A percentile compares a stretch with the other conserved stretches of the same genome.
phyloP scores from a whole-genome alignment of 2,329 filamentous ascomycete species.

The Penicillium aurantiogriseum region DNA sequence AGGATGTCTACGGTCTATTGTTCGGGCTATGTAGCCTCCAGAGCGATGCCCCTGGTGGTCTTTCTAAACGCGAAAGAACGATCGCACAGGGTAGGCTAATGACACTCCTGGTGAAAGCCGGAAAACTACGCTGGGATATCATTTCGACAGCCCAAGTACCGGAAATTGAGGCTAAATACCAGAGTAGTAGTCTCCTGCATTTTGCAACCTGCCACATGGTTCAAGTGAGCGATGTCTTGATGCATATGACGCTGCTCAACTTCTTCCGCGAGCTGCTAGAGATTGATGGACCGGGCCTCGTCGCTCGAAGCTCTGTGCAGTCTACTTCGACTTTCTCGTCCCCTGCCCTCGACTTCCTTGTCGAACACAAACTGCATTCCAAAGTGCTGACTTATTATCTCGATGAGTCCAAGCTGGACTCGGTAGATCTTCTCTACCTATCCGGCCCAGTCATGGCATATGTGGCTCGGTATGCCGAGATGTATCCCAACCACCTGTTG shows the following conservation, averaged over 20 bases:
- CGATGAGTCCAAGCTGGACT: conserved; percentile 50
- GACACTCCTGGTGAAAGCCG: conserved; percentile 56
- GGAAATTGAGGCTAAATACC: conserved; percentile 50
- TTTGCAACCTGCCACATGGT: conserved; percentile 58
- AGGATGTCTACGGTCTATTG: conserved; percentile 56
- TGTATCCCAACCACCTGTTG: conserved; percentile 57
- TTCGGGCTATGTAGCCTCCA: conserved; percentile 56
- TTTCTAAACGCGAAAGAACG: conserved; percentile 55
- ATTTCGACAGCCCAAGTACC: conserved; percentile 52
- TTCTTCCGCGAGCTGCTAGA: conserved; percentile 57
- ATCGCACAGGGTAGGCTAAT: conserved; percentile 61
- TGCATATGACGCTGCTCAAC: conserved; percentile 59
- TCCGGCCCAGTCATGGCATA: conserved; percentile 57
- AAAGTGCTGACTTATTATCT: conserved; percentile 52
- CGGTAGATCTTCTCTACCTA: conserved; percentile 54
- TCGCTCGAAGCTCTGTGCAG: conserved; percentile 29
- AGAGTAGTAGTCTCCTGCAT: conserved; percentile 50
- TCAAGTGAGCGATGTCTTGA: conserved; percentile 57
- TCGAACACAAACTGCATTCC: conserved; percentile 51
- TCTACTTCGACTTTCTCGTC: conserved; percentile 41
- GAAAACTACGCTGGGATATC: conserved; percentile 54
- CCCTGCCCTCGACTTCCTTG: conserved; percentile 53
- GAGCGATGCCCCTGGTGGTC: conserved; percentile 33
- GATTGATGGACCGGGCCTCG: conserved; percentile 40
- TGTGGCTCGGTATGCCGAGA: conserved; percentile 55